Conservation (phyloP, 139 green algal species). For the Chlorella sp. region DNA sequence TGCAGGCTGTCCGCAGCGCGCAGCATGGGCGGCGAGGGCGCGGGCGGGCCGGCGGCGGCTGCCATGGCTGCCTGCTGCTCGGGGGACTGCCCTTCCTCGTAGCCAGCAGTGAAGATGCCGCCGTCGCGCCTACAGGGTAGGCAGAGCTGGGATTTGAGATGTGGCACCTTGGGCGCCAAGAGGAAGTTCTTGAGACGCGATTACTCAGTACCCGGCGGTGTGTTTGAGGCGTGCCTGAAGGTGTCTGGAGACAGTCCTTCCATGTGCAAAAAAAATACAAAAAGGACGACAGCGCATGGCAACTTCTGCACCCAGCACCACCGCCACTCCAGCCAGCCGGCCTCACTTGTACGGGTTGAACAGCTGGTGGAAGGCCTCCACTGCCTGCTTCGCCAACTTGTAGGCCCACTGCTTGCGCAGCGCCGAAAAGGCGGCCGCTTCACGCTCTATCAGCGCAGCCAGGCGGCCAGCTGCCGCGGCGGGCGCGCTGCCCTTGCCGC, state of each 20-base stretch:
- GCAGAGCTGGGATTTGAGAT: background rate
- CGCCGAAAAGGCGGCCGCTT: slow-evolving; percentile 39
- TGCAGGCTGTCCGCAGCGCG: slow-evolving; percentile 37
- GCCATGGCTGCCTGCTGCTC: background rate
- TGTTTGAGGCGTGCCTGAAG: no score
- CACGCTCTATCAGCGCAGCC: slow-evolving; percentile 36
- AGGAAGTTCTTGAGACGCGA: no score
- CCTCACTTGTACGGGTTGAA: slow-evolving; percentile 34
- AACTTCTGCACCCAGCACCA: background rate
- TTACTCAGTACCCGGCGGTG: no score
- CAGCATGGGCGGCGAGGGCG: slow-evolving; percentile 33
- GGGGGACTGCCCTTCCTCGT: background rate
- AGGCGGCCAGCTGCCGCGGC: background rate
- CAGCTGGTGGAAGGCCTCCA: slow-evolving; percentile 44
- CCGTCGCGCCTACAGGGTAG: slow-evolving; percentile 19
- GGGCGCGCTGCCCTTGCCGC: background rate
- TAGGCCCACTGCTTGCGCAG: slow-evolving; percentile 61
- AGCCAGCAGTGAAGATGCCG: slow-evolving; percentile 17
- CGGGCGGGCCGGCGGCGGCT: background rate
- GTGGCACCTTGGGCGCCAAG: no score
- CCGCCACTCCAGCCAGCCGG: background rate
- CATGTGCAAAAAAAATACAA: no score
- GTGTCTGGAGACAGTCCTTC: no score
- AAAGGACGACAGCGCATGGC: background rate
- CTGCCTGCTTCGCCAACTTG: slow-evolving; percentile 57